These are phyloP conservation scores for Physaria fendleri DNA, from an alignment of 345 rosid genomes.

Conservation along the genomic window DNA sequence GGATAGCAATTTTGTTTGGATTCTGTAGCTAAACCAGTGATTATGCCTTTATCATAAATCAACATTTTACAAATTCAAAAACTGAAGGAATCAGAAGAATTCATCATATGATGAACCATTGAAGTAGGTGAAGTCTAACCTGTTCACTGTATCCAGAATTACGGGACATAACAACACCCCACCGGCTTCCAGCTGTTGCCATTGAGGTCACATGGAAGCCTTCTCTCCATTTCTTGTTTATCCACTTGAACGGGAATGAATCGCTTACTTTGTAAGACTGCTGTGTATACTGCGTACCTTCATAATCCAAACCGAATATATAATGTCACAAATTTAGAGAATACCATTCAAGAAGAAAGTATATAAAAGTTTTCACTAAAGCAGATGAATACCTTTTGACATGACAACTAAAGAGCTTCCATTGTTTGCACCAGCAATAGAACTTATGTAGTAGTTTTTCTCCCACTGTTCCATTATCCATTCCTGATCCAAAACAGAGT, in stretches of 20 bases:
- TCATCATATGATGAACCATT: neutral
- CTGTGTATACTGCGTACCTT: constrained; percentile 85
- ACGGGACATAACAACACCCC: constrained; percentile 99
- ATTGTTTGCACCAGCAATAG: constrained; percentile 84
- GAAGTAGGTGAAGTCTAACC: constrained; percentile 35
- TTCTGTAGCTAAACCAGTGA: constrained; percentile 18
- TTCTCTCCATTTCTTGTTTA: constrained; percentile 99
- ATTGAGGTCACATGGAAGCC: constrained; percentile 94
- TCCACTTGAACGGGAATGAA: constrained; percentile 95
- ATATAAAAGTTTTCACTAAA: neutral
- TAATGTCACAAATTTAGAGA: neutral
- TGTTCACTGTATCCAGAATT: constrained; percentile 92
- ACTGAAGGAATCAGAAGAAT: too few species aligned
- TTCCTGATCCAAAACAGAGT: constrained; percentile 46
- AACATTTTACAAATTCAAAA: too few species aligned
- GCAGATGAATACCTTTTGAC: constrained; percentile 71
- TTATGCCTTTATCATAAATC: too few species aligned
- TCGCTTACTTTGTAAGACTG: constrained; percentile 97
- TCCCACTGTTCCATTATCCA: constrained; percentile 99
- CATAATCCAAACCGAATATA: constrained; percentile 11
- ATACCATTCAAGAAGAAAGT: neutral
- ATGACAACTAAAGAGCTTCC: constrained; percentile 95
- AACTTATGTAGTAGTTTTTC: constrained; percentile 85
- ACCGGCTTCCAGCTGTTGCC: constrained; percentile 94
- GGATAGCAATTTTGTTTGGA: constrained; percentile 1